Evolutionary conservation across 495 filamentous ascomycete species (phyloP), one percentile per base, ranked within the genome.

Genomic region (Saxophila tyrrhenica): DNA sequence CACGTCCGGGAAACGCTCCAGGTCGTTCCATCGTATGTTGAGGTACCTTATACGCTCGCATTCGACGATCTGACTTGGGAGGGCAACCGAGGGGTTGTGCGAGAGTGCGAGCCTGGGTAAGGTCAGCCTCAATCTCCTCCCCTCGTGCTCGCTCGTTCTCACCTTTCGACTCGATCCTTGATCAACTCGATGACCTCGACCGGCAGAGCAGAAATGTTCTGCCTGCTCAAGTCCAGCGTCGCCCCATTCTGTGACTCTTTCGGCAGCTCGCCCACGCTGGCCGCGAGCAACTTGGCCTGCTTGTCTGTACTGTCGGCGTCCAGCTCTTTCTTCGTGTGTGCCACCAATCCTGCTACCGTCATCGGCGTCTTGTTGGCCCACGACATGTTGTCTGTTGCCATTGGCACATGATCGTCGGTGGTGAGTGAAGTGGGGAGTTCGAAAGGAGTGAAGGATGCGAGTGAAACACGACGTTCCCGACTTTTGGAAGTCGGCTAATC

Each of bases 111-210:
- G 78, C 62, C 89, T 95, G 64, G 20, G 53, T 23, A 52, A 51
- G 15, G 59, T 66, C 52, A 65, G 51, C 42, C 32, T 41, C 13
- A 19, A 39, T 50, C 25, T 50, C 7, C 20, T 39, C 23, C 10
- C 51, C 24, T 39, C 46, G 9, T 44, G 8, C 15, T 5, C 17
- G 41, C 41, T 21, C 3, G 20, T 39, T 16, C 77, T 56, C 72
- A 95, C 91, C 91, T 76, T 73, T 94, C 90, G 48, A 96, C 78
- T 65, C 95, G 87, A 67, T 91, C 80, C 70, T 89, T 94, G 51
- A 98, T 89, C 59, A 94, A 80, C 65, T 92, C 88, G 29, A 96
- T 82, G 50, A 95, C 87, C 57, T 91, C 85, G 42, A 90, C 86
- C 0, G 91, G 90, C 62, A 98, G 78, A 55, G 73, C 78, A 45